Percentiles rank a stretch among this genome's conserved stretches.
Conservation (phyloP, 208 protist species). For the Crithidia sp. region DNA sequence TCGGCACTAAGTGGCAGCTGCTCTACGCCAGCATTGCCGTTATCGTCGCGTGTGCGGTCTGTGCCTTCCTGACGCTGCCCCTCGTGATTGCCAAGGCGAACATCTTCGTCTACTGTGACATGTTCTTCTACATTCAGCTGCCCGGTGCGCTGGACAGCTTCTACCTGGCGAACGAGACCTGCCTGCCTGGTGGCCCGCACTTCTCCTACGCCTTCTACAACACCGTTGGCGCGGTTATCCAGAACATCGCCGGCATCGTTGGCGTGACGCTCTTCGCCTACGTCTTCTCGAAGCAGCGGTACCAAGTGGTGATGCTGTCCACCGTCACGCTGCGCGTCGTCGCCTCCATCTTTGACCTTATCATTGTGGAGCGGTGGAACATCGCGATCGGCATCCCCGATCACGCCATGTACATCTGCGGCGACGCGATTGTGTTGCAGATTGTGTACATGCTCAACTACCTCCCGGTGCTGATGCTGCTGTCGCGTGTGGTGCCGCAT, state of each 20-base stretch:
- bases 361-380: slow-evolving; percentile 80
- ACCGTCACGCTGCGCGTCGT: slow-evolving; percentile 47
- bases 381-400: slow-evolving; percentile 49
- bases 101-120: slow-evolving; percentile 29
- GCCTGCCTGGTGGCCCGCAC: slow-evolving; percentile 50
- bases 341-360: slow-evolving; percentile 63
- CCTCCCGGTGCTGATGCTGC: neutral
- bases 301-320: slow-evolving; percentile 54
- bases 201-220: slow-evolving; percentile 65
- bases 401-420: slow-evolving; percentile 68
- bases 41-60: slow-evolving; percentile 11
- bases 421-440: slow-evolving; percentile 64
- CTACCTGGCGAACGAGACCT: slow-evolving; percentile 41
- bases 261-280: slow-evolving; percentile 59
- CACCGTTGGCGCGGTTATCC: slow-evolving; percentile 44
- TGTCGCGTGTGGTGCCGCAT: slow-evolving; percentile 37
- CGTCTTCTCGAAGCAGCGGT: slow-evolving; percentile 51
- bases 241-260: slow-evolving; percentile 46
- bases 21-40: slow-evolving; percentile 27
- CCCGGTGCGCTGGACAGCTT: slow-evolving; percentile 53
- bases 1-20: slow-evolving; percentile 31
- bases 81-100: slow-evolving; percentile 38
- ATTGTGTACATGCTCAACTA: slow-evolving; percentile 20
- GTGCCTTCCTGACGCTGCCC: slow-evolving; percentile 32
- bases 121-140: slow-evolving; percentile 53